Base-by-base conservation (phyloP, 345 rosid genomes). In the Citrus australasica region DNA sequence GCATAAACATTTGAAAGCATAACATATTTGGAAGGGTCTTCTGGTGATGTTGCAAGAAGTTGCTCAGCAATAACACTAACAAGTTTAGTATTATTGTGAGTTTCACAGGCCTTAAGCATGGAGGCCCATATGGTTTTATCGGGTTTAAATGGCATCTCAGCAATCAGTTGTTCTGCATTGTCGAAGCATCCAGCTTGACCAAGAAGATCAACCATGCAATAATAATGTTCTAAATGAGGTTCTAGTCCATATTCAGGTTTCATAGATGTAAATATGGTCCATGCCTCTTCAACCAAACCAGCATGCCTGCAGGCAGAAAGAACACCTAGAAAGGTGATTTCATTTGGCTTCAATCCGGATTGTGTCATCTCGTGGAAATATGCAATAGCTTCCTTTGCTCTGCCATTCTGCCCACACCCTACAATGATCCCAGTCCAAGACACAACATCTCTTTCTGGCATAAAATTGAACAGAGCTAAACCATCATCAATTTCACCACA, bases 331-430 rank as follows among this genome's bases (percentile, higher is more conserved):
- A 86, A 91, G 27, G 95, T 91, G 76, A 91, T 89, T 74, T 91
- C 93, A 79, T 93, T 93, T 70, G 93, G 97, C 73, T 85, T 76
- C 74, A 87, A 71, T 76, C 90, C 90, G 8, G 85, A 78, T 24
- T 58, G 76, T 33, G 80, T 76, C 97, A 90, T 93, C 82, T 87
- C 72, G n/a, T 51, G 72, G 76, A 89, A 91, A 84, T 86, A 79
- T 67, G 59, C 40, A 70, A 90, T 64, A 56, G 95, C 92, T 77
- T 91, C 90, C 68, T 79, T 67, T 21, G 81, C 87, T 82, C 79
- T 84, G 79, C 97, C 95, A 83, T 93, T 93, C 82, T 91, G 97
- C 40, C 91, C 92, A 67, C 92, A 91, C 19, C 95, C 92, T 51
- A 85, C 88, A 70, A 93, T 90, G 73, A 90, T 88, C 72, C 89